phyloP scores from a whole-genome alignment of 345 rosid genomes.

The Linum tenue region DNA sequence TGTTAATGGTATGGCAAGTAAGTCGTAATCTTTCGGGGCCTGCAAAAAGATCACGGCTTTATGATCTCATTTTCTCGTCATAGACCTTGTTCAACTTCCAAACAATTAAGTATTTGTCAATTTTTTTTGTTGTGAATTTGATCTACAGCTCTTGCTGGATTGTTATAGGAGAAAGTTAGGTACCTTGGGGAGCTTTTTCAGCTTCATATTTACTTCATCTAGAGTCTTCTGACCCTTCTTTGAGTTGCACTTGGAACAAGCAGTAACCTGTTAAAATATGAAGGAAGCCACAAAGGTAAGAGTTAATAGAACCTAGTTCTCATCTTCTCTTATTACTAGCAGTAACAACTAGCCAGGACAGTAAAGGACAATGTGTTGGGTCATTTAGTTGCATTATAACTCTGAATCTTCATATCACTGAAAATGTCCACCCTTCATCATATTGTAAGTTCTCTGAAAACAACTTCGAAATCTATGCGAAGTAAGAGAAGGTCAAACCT shows the following conservation, averaged over 20 bases:
- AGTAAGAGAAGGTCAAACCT: no score
- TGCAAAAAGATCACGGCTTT: slow-evolving; percentile 23
- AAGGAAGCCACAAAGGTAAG: slow-evolving; percentile 5
- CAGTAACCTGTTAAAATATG: slow-evolving; percentile 51
- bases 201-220: slow-evolving; percentile 79
- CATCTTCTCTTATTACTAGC: neutral
- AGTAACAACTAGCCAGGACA: no score
- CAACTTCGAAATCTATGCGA: no score
- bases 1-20: slow-evolving; percentile 80
- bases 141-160: neutral
- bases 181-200: slow-evolving; percentile 76
- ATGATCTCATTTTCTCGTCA: neutral
- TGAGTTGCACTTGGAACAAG: slow-evolving; percentile 79
- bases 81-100: neutral
- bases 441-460: no score
- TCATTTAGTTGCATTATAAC: no score
- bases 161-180: neutral
- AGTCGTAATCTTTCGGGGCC: slow-evolving; percentile 83
- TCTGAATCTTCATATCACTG: no score
- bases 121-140: neutral
- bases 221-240: slow-evolving; percentile 70
- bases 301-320: neutral
- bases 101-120: neutral
- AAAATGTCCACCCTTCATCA: no score
- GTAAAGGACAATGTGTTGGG: no score